Conservation (phyloP, 768 basidiomycete species). For the Kwoniella heveanensis region DNA sequence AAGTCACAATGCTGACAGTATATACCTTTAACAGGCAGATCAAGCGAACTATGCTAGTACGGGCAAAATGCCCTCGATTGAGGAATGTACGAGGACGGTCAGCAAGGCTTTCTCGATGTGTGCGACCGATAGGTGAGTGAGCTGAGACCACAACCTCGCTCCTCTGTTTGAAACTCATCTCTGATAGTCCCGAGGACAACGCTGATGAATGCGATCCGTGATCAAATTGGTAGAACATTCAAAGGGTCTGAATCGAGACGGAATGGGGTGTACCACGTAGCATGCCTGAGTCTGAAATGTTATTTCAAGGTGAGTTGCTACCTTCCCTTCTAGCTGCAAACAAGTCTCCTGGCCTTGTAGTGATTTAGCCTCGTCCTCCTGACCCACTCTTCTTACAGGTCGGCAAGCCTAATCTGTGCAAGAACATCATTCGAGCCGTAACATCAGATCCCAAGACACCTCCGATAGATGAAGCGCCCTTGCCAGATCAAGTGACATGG, state of each 20-base stretch:
- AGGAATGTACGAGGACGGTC: conserved; percentile 81
- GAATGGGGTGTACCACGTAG: conserved; percentile 95
- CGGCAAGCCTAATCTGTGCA: conserved; percentile 84
- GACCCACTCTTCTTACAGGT: too few species aligned
- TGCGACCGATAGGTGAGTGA: conserved; percentile 76
- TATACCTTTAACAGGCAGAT: conserved; percentile 48
- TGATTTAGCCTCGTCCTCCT: background rate
- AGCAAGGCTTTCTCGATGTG: conserved; percentile 88
- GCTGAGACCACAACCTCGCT: background rate
- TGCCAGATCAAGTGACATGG: conserved; percentile 90
- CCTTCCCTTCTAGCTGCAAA: too few species aligned
- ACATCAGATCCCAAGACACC: conserved; percentile 84
- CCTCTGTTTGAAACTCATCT: background rate
- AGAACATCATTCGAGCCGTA: conserved; percentile 87
- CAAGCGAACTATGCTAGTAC: conserved; percentile 57
- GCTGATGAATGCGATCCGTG: too few species aligned
- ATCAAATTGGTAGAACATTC: conserved; percentile 57
- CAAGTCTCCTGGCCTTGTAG: too few species aligned
- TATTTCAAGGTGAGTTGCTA: conserved; percentile 84
- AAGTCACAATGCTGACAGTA: background rate
- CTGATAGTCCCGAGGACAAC: background rate
- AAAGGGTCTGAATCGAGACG: conserved; percentile 62
- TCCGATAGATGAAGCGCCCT: conserved; percentile 71
- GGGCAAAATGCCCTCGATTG: conserved; percentile 68
- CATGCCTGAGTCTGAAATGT: conserved; percentile 84